A percentile compares a stretch with the other conserved stretches of the same genome.
Evolutionary conservation across 2,329 filamentous ascomycete species (phyloP).

Genomic region (Endoconidiophora polonica): DNA sequence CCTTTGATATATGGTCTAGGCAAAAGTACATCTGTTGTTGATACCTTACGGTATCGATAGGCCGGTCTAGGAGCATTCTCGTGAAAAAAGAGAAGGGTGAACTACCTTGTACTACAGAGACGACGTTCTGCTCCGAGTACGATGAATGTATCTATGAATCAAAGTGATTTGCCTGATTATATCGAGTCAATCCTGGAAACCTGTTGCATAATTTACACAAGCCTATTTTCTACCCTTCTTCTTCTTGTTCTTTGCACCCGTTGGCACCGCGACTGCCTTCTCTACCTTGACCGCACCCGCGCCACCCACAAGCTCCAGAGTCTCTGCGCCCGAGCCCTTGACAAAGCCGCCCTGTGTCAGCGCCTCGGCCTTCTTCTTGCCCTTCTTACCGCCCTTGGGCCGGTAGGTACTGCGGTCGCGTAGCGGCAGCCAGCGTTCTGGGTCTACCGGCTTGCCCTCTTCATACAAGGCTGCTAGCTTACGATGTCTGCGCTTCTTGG

Average conservation of each 20-base stretch:
- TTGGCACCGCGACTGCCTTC: conserved; percentile 27
- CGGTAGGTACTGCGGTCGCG: conserved; percentile 77
- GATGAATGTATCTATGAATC: too few relatives aligned
- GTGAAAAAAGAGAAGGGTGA: too few relatives aligned
- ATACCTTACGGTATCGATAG: too few relatives aligned
- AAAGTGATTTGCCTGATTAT: neutral
- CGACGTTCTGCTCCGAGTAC: too few relatives aligned
- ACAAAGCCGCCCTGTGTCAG: conserved; percentile 75
- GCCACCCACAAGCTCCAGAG: conserved; percentile 44
- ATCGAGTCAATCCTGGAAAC: too few relatives aligned
- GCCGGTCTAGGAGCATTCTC: too few relatives aligned
- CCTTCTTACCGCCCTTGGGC: conserved; percentile 76
- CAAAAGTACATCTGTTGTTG: too few relatives aligned
- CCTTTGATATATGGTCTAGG: too few relatives aligned
- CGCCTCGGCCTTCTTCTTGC: conserved; percentile 63
- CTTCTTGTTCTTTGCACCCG: conserved; percentile 31
- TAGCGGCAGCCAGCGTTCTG: conserved; percentile 84
- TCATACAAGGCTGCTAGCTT: conserved; percentile 60
- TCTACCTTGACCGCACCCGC: conserved; percentile 48
- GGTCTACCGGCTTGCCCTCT: conserved; percentile 63
- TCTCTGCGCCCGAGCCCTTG: conserved; percentile 45
- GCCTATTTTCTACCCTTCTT: conserved; percentile 29
- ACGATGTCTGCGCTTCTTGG: conserved; percentile 40
- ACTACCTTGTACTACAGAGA: too few relatives aligned
- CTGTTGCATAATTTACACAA: too few relatives aligned